Base-by-base conservation (phyloP, 352 stramenopile species). In the Phytopythium litorale region DNA sequence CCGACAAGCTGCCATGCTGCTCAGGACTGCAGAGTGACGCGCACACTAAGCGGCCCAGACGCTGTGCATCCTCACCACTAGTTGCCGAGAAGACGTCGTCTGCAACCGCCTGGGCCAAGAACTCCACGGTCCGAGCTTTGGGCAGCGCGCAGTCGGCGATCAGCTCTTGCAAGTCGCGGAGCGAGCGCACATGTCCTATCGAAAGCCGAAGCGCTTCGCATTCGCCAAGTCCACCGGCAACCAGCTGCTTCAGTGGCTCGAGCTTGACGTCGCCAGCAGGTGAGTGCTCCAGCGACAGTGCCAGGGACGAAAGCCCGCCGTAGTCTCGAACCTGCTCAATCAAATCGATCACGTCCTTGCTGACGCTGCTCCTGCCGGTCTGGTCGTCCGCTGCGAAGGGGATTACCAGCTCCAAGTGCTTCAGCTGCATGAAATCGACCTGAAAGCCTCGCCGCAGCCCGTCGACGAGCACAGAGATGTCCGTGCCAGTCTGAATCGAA, bases 381-480 rank as follows among this genome's bases (percentile, higher is more conserved):
- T 32, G 45, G 4, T 18, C 11, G n/a, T 7, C 21, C 46, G 5
- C 11, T 33, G 9, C 5, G 46, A 18, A 52, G 9, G 16, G 9
- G 7, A 75, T 9, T 55, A 61, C 40, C 50, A 89, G 45, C 9
- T 90, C 77, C 32, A 90, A 67, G 50, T 80, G 60, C 49, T 81
- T 78, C 16, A 90, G 52, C 51, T 87, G 75, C 52, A 74, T 62
- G 51, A 88, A 76, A 1, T 66, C 71, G 46, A 69, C 72, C 66
- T 79, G 76, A 15, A 90, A 72, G 19, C 76, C 82, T 56, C 72
- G 65, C 15, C 63, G 73, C 16, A 90, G 63, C 19, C 66, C 71
- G 9, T 74, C 51, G n/a, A 90, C 23, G n/a, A 79, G 23, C 21
- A n/a, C 3, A 3, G 46, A 52, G 32, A 52, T n/a, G 19, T 9